A percentile compares a stretch with the other conserved stretches of the same genome.
These are phyloP conservation scores for Termitomyces sp. DNA, from an alignment of 768 basidiomycete genomes.

Conservation along the genomic window DNA sequence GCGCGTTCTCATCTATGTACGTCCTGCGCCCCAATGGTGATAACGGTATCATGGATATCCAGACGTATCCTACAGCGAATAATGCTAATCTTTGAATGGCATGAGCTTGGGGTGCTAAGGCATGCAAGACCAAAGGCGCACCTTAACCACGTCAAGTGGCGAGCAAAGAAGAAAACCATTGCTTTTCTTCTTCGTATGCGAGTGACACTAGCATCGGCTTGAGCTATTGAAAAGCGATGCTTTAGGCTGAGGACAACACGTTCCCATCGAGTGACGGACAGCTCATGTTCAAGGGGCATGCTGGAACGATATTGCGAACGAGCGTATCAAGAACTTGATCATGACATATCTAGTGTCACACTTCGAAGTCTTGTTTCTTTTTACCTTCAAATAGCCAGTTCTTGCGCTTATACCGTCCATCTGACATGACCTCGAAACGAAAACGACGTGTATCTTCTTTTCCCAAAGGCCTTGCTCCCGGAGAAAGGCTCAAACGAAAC, in stretches of 20 bases:
- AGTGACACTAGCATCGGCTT: conserved; percentile 24
- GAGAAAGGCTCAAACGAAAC: conserved; percentile 56
- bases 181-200: conserved; percentile 43
- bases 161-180: conserved; percentile 26
- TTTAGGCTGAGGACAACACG: conserved; percentile 16
- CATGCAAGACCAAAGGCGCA: conserved; percentile 15
- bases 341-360: conserved; percentile 5
- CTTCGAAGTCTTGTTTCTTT: background rate
- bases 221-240: conserved; percentile 12
- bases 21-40: conserved; percentile 56
- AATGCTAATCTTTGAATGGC: conserved; percentile 41
- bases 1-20: conserved; percentile 93
- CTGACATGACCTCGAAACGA: conserved; percentile 51
- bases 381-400: background rate
- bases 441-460: conserved; percentile 44
- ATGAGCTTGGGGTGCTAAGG: conserved; percentile 2
- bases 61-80: conserved; percentile 65
- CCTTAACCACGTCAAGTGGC: conserved; percentile 30
- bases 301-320: background rate
- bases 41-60: conserved; percentile 77
- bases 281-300: conserved; percentile 1
- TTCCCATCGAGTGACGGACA: conserved; percentile 2
- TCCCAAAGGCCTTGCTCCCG: conserved; percentile 49
- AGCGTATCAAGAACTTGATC: background rate
- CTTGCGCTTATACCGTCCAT: conserved; percentile 2